Evolutionary conservation across 192 early-diverging fungal genomes (phyloP).

Genomic region (Entomortierella parvispora): DNA sequence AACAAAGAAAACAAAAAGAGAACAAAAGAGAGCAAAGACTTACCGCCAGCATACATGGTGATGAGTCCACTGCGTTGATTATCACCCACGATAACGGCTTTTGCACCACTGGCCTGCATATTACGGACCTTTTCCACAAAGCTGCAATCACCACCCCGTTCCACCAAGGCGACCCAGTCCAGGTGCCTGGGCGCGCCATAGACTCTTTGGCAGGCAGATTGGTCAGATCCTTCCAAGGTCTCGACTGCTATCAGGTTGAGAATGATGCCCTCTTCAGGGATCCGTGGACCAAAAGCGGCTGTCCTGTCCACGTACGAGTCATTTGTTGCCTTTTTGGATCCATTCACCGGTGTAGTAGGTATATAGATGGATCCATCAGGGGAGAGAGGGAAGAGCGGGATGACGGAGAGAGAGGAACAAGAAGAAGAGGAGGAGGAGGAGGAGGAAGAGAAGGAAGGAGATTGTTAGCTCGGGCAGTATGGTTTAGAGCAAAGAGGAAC

Average conservation of each 20-base stretch:
- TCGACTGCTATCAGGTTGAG: conserved; percentile 72
- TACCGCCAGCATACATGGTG: conserved; percentile 86
- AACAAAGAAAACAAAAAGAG: too few species aligned
- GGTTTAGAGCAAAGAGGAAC: not conserved
- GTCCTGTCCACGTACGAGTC: conserved; percentile 69
- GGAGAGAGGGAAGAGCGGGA: not conserved
- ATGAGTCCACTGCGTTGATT: conserved; percentile 75
- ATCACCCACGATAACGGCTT: conserved; percentile 91
- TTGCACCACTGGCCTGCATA: conserved; percentile 88
- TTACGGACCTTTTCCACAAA: conserved; percentile 92
- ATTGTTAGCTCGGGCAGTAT: not conserved
- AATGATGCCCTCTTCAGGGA: conserved; percentile 75
- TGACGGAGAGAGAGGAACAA: not conserved
- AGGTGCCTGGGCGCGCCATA: conserved; percentile 45
- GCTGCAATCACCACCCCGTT: conserved; percentile 83
- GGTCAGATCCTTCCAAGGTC: conserved; percentile 62
- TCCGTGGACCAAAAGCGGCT: conserved; percentile 89
- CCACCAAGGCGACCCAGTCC: conserved; percentile 87
- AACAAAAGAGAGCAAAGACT: conserved; percentile 15
- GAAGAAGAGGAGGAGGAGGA: not conserved
- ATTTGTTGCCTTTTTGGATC: conserved; percentile 58
- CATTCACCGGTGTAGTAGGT: not conserved
- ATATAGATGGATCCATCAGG: not conserved
- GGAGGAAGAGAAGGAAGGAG: not conserved
- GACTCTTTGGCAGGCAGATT: conserved; percentile 65